Evolutionary conservation across 495 filamentous ascomycete genomes (phyloP).

Genomic region (Aspergillus baeticus): DNA sequence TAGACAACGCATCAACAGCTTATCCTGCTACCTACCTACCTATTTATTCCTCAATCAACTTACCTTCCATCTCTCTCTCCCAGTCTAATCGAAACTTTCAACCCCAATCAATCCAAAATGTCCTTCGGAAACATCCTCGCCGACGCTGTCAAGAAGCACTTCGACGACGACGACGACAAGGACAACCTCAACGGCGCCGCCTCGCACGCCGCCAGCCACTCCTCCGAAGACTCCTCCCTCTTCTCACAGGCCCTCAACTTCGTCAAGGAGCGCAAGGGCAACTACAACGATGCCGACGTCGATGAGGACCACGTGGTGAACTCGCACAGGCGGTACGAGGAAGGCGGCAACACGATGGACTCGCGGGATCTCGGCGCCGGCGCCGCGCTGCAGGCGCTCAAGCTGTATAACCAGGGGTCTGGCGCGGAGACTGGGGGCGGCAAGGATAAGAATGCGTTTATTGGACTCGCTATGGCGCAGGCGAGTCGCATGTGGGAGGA

Average conservation of each 20-base stretch:
- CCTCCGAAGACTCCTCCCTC: slow-evolving; percentile 35
- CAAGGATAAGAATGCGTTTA: slow-evolving; percentile 63
- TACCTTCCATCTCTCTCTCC: background rate
- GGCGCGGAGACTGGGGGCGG: slow-evolving; percentile 26
- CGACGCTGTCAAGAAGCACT: slow-evolving; percentile 10
- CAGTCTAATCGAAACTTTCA: background rate
- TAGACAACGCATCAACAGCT: slow-evolving; percentile 1
- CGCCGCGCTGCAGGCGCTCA: slow-evolving; percentile 67
- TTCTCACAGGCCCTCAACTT: slow-evolving; percentile 50
- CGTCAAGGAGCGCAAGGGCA: slow-evolving; percentile 43
- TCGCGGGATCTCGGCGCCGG: slow-evolving; percentile 53
- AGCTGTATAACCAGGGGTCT: slow-evolving; percentile 56
- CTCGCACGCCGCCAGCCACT: slow-evolving; percentile 45
- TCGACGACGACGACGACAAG: slow-evolving; percentile 12
- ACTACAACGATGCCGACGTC: slow-evolving; percentile 36
- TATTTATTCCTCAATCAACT: background rate
- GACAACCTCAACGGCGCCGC: slow-evolving; percentile 48
- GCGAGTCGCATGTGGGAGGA: slow-evolving; percentile 65
- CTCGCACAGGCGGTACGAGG: slow-evolving; percentile 48
- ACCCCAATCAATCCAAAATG: slow-evolving; percentile 4
- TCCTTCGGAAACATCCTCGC: slow-evolving; percentile 11
- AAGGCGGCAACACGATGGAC: slow-evolving; percentile 31
- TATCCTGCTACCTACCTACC: background rate
- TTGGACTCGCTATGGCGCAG: slow-evolving; percentile 68
- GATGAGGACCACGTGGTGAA: slow-evolving; percentile 57